phyloP scores from a whole-genome alignment of 2,329 filamentous ascomycete genomes.

The Aspergillus awamori region DNA sequence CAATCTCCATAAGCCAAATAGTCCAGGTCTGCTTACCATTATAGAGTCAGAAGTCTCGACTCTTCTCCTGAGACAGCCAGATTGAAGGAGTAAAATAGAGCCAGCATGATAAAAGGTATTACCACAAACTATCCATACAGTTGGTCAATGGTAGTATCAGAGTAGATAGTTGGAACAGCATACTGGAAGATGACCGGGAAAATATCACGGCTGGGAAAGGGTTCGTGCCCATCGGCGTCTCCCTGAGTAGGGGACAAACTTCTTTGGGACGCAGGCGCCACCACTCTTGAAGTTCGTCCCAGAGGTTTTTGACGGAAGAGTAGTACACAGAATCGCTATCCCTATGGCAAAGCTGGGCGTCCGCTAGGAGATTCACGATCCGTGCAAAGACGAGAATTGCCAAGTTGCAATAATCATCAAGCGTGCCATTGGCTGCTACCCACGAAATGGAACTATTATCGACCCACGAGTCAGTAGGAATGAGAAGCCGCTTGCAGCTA shows the following conservation, averaged over 20 bases:
- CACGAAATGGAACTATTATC: constrained; percentile 16
- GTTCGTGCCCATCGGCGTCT: not conserved
- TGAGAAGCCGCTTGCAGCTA: constrained; percentile 16
- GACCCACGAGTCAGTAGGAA: constrained; percentile 19
- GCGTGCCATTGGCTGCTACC: constrained; percentile 12
- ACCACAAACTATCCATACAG: constrained; percentile 13
- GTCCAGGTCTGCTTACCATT: not conserved
- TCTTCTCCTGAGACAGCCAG: not conserved
- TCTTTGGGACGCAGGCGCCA: not conserved
- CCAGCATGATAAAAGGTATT: constrained; percentile 24
- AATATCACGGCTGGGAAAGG: not conserved
- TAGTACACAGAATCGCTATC: not conserved
- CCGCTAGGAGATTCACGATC: constrained; percentile 17
- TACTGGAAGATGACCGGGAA: constrained; percentile 1
- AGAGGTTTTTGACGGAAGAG: not conserved
- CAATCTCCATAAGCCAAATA: not conserved
- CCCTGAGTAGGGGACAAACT: not conserved
- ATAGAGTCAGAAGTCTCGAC: too few species aligned
- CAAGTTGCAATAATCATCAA: constrained; percentile 22
- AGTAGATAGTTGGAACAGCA: not conserved
- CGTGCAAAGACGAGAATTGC: constrained; percentile 16
- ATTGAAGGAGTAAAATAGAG: constrained; percentile 20
- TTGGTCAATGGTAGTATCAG: not conserved
- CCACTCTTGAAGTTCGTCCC: constrained; percentile 1
- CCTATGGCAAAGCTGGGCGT: too few species aligned